Conservation (phyloP, 2,329 filamentous ascomycete species). For the Teratosphaeria pseudoeucalypti region DNA sequence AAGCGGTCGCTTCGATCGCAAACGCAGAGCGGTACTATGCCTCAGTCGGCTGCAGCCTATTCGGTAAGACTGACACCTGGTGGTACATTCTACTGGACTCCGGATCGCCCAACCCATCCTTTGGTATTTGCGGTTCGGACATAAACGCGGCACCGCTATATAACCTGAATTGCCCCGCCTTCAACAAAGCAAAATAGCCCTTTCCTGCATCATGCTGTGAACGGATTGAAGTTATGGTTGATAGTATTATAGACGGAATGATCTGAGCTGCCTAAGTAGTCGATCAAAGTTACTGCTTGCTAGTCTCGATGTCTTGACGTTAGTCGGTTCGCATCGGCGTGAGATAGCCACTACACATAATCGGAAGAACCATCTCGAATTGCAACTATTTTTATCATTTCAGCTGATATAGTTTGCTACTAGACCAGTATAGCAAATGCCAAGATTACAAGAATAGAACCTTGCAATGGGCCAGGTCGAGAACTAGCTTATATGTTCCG, state of each 20-base stretch:
- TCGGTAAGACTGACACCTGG: slow-evolving; percentile 53
- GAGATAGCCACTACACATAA: background rate
- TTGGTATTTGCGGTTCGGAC: slow-evolving; percentile 54
- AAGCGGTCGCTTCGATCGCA: slow-evolving; percentile 50
- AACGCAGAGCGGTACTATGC: slow-evolving; percentile 78
- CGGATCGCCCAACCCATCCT: slow-evolving; percentile 51
- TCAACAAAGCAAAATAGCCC: background rate
- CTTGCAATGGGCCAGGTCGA: background rate
- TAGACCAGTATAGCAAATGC: background rate
- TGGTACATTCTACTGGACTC: slow-evolving; percentile 67
- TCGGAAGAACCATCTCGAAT: background rate
- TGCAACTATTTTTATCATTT: background rate
- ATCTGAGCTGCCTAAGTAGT: background rate
- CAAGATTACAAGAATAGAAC: background rate
- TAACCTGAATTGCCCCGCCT: slow-evolving; percentile 47
- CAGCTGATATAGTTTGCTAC: background rate
- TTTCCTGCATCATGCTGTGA: background rate
- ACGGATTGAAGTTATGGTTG: background rate
- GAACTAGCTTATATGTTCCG: background rate
- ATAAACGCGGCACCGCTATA: slow-evolving; percentile 48
- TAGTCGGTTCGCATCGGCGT: background rate
- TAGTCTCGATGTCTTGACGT: background rate
- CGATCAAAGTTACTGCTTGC: background rate
- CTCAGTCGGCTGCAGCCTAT: slow-evolving; percentile 60
- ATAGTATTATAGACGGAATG: background rate